Evolutionary conservation across 805 yeast genomes (phyloP), one percentile per base, ranked within the genome.

Genomic region (Diddensiella caesifluorescens): DNA sequence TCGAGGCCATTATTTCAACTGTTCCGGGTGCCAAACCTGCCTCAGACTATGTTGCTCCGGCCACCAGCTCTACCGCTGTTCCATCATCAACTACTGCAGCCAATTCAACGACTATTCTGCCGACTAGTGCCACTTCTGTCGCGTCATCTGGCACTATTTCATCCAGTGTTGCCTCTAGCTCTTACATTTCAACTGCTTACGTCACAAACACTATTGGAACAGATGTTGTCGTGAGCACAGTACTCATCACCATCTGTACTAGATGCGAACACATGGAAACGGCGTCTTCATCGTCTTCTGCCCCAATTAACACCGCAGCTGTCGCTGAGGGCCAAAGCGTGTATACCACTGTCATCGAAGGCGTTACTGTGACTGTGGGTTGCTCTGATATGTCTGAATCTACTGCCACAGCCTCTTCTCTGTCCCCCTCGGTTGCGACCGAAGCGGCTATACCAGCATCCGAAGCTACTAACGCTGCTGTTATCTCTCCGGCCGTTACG

Each of bases 1-100:
- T 61, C 30, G 38, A 48, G n/a, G 41, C 46, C 22, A 45, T 44
- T 29, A 41, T 50, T 12, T 25, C 22, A 19, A 22, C 47, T 4
- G 52, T 59, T 33, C 63, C 64, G 7, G 52, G 56, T 21, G 65
- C 63, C 25, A 39, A 35, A 25, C 45, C 46, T n/a, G 60, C 59
- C n/a, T 38, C 33, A 31, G 42, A 13, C 13, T 34, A 15, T 22
- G 15, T 28, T 26, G 15, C 31, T 6, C 19, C 44, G 3, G 13
- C 34, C 19, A 20, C 44, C 5, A 23, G 30, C 13, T 41, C 44
- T 31, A 22, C 45, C 13, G 18, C 42, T 19, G 42, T 42, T 6
- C 32, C 43, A 16, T 19, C 42, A 4, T 35, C 48, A 5, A 36
- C 45, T 35, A 25, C 45, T 19, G n/a, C 38, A 13, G 13, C 44